These are phyloP conservation scores for Globisporangium apiculatum DNA, from an alignment of 352 stramenopile genomes.

Conservation along the genomic window DNA sequence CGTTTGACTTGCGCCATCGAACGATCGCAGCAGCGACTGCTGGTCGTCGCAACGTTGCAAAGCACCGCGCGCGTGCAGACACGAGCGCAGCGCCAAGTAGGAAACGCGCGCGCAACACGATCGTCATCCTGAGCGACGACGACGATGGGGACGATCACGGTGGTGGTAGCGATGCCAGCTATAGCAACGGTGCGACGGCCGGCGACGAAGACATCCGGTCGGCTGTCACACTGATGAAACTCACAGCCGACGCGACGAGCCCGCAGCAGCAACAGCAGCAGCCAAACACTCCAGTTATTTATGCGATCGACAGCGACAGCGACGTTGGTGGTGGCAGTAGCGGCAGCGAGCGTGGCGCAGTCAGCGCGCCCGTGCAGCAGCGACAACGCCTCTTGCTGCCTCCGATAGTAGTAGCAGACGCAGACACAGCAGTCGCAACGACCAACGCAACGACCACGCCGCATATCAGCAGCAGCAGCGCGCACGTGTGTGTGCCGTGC, in stretches of 20 bases:
- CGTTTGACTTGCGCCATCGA: neutral
- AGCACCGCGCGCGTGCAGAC: neutral
- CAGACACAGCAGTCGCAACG: neutral
- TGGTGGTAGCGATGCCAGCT: neutral
- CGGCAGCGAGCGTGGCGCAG: neutral
- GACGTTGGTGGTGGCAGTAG: conserved; percentile 2
- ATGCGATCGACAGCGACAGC: conserved; percentile 29
- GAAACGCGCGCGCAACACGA: conserved; percentile 3
- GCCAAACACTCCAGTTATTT: conserved; percentile 11
- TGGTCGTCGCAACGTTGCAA: neutral
- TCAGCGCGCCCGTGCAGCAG: neutral
- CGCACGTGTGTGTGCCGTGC: neutral
- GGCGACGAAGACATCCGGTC: neutral
- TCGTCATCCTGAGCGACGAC: conserved; percentile 4
- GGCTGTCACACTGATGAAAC: neutral
- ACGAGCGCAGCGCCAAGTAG: neutral
- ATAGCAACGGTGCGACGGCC: conserved; percentile 9
- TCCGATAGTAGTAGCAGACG: neutral
- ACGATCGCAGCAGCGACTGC: neutral
- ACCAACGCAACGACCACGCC: neutral
- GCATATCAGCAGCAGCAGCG: neutral
- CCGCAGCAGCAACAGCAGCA: neutral
- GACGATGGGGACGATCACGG: neutral
- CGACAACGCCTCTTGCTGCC: too few relatives aligned
- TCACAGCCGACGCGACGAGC: conserved; percentile 5